A percentile compares a stretch with the other conserved stretches of the same genome.
Evolutionary conservation across 2,329 filamentous ascomycete genomes (phyloP).

Genomic region (Cadophora luteo-olivacea): DNA sequence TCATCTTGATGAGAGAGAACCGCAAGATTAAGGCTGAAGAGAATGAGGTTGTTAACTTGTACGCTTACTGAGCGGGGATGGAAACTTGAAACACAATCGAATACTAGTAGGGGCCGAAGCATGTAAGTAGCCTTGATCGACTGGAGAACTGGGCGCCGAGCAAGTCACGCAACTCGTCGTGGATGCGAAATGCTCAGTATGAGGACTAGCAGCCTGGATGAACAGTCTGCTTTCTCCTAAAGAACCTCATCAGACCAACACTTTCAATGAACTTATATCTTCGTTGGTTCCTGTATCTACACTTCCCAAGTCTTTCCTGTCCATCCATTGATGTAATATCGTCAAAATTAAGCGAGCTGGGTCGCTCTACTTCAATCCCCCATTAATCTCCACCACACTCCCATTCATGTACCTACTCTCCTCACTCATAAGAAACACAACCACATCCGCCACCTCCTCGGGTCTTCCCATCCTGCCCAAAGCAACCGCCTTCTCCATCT

Average conservation of each 20-base stretch:
- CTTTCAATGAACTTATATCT: too few species aligned
- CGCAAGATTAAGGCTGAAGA: constrained; percentile 9
- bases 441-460: neutral
- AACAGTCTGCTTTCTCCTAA: too few species aligned
- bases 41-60: constrained; percentile 5
- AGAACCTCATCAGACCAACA: too few species aligned
- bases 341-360: neutral
- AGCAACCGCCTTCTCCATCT: neutral
- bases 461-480: neutral
- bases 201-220: too few species aligned
- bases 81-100: neutral
- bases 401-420: neutral
- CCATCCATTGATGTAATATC: too few species aligned
- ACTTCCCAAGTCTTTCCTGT: too few species aligned
- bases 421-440: neutral
- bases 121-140: neutral
- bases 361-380: neutral
- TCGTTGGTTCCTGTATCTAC: too few species aligned
- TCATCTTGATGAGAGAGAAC: constrained; percentile 14
- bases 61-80: constrained; percentile 9
- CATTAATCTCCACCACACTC: neutral
- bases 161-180: too few species aligned
- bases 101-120: neutral
- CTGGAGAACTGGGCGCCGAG: too few species aligned
- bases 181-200: too few species aligned